Conservation (phyloP, 495 filamentous ascomycete genomes). For the Penicillium simplicissimum region DNA sequence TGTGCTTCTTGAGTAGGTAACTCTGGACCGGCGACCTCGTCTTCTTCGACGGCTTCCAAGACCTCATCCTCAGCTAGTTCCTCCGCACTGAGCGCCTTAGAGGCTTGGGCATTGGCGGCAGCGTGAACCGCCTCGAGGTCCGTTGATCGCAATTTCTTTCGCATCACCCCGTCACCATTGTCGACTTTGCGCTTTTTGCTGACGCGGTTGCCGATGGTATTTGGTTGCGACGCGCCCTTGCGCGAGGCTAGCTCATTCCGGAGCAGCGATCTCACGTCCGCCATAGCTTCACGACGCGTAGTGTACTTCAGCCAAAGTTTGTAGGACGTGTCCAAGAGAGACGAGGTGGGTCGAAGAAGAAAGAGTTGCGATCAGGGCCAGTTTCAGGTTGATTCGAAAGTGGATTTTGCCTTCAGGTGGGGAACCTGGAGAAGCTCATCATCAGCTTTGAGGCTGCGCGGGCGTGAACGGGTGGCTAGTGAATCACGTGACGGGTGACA, state of each 20-base stretch:
- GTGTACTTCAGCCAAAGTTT: not conserved
- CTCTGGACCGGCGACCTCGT: constrained; percentile 30
- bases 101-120: constrained; percentile 20
- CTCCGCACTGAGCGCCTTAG: constrained; percentile 27
- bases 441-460: constrained; percentile 9
- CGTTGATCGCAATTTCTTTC: constrained; percentile 50
- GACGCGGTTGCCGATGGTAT: constrained; percentile 41
- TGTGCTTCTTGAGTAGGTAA: constrained; percentile 24
- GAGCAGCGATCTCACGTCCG: constrained; percentile 80
- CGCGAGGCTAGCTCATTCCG: constrained; percentile 78
- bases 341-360: not conserved
- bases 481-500: constrained; percentile 11
- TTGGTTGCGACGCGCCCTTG: constrained; percentile 55
- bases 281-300: constrained; percentile 52
- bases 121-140: constrained; percentile 29
- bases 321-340: not conserved
- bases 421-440: constrained; percentile 35
- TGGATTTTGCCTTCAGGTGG: constrained; percentile 30
- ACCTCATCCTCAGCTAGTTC: constrained; percentile 26
- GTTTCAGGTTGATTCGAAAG: constrained; percentile 21
- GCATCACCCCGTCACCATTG: constrained; percentile 44
- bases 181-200: constrained; percentile 62
- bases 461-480: constrained; percentile 19
- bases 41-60: constrained; percentile 33
- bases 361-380: constrained; percentile 11